Evolutionary conservation across 352 stramenopile genomes (phyloP).

Genomic region (Globisporangium splendens): DNA sequence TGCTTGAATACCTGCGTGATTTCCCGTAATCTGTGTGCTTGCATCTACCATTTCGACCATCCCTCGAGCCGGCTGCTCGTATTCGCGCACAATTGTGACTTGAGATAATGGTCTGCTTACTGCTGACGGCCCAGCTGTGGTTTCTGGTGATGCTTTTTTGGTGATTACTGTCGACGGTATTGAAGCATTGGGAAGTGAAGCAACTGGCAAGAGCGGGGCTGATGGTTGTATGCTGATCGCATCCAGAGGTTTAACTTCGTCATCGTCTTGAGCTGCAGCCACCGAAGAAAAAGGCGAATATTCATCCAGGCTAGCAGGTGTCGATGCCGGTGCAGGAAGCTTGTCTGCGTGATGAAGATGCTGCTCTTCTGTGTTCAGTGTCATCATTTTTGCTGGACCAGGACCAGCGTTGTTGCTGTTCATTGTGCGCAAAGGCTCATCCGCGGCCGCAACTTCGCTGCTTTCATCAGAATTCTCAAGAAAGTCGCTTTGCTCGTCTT

Average conservation of each 20-base stretch:
- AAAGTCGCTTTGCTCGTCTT: slow-evolving; percentile 26
- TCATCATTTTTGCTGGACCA: neutral
- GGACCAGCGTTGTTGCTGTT: neutral
- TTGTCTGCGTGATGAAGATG: neutral
- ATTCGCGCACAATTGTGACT: slow-evolving; percentile 56
- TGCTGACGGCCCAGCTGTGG: neutral
- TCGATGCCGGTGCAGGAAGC: neutral
- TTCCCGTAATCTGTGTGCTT: slow-evolving; percentile 69
- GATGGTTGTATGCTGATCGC: neutral
- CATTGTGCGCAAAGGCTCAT: neutral
- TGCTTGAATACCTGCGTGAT: slow-evolving; percentile 66
- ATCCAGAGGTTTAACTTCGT: neutral
- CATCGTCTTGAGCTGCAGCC: neutral
- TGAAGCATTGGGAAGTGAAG: neutral
- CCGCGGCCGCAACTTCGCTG: neutral
- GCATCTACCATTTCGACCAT: slow-evolving; percentile 57
- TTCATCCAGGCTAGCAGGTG: neutral
- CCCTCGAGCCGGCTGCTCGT: slow-evolving; percentile 14
- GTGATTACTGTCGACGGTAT: neutral
- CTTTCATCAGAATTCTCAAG: slow-evolving; percentile 22
- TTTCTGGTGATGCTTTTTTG: neutral
- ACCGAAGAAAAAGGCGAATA: neutral
- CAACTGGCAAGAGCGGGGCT: neutral
- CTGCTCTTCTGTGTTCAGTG: neutral
- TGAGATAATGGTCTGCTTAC: slow-evolving; percentile 9